Percentiles rank a stretch among this genome's conserved stretches.
Evolutionary conservation across 2,329 filamentous ascomycete genomes (phyloP).

Genomic region (Xylariaceae sp.): DNA sequence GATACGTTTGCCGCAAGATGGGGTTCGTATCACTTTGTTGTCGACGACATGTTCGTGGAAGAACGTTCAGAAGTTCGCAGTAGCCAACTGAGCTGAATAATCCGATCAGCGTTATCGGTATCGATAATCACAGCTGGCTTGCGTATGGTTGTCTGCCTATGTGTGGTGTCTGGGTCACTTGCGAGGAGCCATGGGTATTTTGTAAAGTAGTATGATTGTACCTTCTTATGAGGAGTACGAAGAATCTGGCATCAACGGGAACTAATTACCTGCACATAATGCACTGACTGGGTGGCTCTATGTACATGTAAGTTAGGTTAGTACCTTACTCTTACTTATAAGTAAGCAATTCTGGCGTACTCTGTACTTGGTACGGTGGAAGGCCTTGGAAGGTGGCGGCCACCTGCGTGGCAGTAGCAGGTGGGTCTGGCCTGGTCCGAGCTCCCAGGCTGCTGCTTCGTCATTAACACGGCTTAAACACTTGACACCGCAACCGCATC

Average conservation of each 20-base stretch:
- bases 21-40: background rate
- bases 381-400: constrained; percentile 26
- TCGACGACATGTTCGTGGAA: background rate
- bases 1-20: too few relatives aligned
- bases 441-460: constrained; percentile 22
- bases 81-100: background rate
- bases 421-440: constrained; percentile 21
- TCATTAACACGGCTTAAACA: constrained; percentile 21
- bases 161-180: background rate
- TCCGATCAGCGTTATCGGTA: background rate
- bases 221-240: background rate
- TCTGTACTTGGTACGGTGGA: constrained; percentile 15
- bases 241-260: constrained; percentile 20
- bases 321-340: background rate
- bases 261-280: background rate
- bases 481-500: constrained; percentile 18
- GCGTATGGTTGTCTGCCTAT: constrained; percentile 24
- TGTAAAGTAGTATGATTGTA: background rate
- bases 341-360: too few relatives aligned
- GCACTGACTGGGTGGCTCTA: too few relatives aligned
- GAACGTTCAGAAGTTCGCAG: too few relatives aligned
- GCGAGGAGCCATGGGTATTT: background rate
- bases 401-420: constrained; percentile 1
- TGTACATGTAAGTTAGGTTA: background rate
- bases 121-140: constrained; percentile 20